Evolutionary conservation across 352 stramenopile genomes (phyloP).

Genomic region (Phytophthora hibernalis): DNA sequence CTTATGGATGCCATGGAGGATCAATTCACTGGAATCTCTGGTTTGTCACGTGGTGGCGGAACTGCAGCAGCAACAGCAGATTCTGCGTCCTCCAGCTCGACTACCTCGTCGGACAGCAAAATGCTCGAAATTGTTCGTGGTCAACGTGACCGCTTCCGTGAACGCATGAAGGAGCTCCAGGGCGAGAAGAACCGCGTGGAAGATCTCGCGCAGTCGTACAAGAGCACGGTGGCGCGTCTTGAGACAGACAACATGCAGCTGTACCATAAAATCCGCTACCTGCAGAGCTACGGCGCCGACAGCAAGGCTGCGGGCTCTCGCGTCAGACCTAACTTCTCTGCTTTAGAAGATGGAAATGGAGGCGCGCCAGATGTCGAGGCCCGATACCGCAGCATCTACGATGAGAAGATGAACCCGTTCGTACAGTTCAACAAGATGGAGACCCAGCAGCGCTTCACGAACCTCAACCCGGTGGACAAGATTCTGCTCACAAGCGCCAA

Average conservation of each 20-base stretch:
- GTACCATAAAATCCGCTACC: constrained; percentile 91
- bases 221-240: constrained; percentile 71
- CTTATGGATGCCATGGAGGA: constrained; percentile 78
- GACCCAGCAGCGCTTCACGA: constrained; percentile 88
- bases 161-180: constrained; percentile 86
- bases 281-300: constrained; percentile 77
- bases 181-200: constrained; percentile 74
- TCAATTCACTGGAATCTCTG: constrained; percentile 43
- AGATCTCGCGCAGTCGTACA: constrained; percentile 69
- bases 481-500: constrained; percentile 89
- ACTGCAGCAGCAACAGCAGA: constrained; percentile 15
- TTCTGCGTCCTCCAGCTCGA: constrained; percentile 10
- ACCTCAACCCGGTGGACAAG: constrained; percentile 92
- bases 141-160: constrained; percentile 83
- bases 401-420: constrained; percentile 93
- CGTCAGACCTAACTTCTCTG: constrained; percentile 27
- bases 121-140: constrained; percentile 87
- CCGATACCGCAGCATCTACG: constrained; percentile 90
- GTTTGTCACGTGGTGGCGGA: constrained; percentile 19
- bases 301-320: constrained; percentile 26
- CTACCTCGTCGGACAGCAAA: constrained; percentile 63
- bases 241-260: constrained; percentile 93
- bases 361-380: constrained; percentile 61
- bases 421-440: constrained; percentile 93
- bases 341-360: constrained; percentile 50